These are phyloP conservation scores for Triticum turgidum DNA, from an alignment of 176 grass and related monocot genomes.

Conservation along the genomic window DNA sequence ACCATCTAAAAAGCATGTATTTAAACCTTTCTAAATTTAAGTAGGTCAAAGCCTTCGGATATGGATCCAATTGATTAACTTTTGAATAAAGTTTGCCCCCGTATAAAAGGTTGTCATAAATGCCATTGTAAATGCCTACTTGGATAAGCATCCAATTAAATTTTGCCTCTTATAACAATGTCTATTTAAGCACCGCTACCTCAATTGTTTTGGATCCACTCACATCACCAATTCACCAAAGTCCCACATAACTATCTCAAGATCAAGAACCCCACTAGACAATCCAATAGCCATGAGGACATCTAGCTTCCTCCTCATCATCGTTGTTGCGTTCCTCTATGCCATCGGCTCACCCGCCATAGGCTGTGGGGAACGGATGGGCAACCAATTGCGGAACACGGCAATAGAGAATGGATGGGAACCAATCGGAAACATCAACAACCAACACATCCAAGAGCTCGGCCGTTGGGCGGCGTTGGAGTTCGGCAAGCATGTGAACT, in stretches of 20 bases:
- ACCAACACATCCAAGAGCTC: conserved; percentile 24
- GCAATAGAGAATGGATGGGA: neutral
- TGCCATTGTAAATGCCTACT: neutral
- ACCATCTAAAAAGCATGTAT: neutral
- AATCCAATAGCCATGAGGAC: neutral
- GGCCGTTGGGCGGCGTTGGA: conserved; percentile 32
- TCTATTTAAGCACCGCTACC: neutral
- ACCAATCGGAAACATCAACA: conserved; percentile 17
- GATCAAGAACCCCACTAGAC: neutral
- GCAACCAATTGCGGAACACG: neutral
- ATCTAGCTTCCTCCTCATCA: neutral
- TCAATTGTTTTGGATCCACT: neutral
- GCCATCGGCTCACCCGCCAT: neutral
- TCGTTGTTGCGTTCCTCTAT: neutral
- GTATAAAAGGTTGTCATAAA: neutral
- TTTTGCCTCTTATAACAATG: neutral
- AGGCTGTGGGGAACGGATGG: neutral
- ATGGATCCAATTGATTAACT: neutral
- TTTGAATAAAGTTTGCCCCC: neutral
- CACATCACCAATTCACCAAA: neutral
- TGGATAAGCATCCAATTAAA: neutral
- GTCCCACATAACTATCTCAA: neutral
- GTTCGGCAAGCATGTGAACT: neutral
- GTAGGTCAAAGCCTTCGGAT: neutral
- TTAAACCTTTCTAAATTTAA: neutral